Evolutionary conservation across 2,329 filamentous ascomycete genomes (phyloP).

Genomic region (Metarhizium album): DNA sequence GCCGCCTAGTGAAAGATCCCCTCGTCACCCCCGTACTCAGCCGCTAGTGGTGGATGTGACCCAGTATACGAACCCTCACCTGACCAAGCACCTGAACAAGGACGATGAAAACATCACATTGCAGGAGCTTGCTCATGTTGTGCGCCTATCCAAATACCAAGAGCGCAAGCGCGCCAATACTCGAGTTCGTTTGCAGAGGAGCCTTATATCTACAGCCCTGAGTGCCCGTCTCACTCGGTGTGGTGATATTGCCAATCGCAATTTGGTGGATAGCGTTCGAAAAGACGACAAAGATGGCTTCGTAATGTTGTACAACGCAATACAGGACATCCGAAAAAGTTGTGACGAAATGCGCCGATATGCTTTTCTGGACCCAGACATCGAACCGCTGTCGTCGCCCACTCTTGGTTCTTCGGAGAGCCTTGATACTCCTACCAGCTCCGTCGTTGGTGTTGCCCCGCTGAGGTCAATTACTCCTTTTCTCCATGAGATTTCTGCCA

Average conservation of each 20-base stretch:
- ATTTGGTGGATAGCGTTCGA: slow-evolving; percentile 67
- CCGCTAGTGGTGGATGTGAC: slow-evolving; percentile 57
- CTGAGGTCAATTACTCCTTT: slow-evolving; percentile 42
- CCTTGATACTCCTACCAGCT: slow-evolving; percentile 35
- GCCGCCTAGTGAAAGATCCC: slow-evolving; percentile 30
- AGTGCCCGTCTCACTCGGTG: slow-evolving; percentile 65
- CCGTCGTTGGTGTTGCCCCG: slow-evolving; percentile 25
- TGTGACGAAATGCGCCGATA: slow-evolving; percentile 63
- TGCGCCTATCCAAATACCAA: slow-evolving; percentile 69
- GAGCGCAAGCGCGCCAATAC: slow-evolving; percentile 68
- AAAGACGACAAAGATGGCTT: slow-evolving; percentile 71
- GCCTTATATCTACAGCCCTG: slow-evolving; percentile 62
- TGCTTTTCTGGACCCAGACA: slow-evolving; percentile 60
- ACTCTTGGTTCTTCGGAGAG: slow-evolving; percentile 36
- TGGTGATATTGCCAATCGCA: slow-evolving; percentile 63
- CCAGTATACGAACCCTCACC: slow-evolving; percentile 51
- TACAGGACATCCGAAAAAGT: slow-evolving; percentile 69
- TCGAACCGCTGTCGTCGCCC: slow-evolving; percentile 44
- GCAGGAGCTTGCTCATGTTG: slow-evolving; percentile 67
- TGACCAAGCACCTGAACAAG: slow-evolving; percentile 45
- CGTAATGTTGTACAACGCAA: slow-evolving; percentile 61
- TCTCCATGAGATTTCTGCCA: slow-evolving; percentile 62
- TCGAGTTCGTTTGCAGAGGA: slow-evolving; percentile 62
- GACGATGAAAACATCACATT: slow-evolving; percentile 58
- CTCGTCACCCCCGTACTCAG: slow-evolving; percentile 30